Evolutionary conservation across 2,329 filamentous ascomycete genomes (phyloP).

Genomic region (Ciborinia camelliae): DNA sequence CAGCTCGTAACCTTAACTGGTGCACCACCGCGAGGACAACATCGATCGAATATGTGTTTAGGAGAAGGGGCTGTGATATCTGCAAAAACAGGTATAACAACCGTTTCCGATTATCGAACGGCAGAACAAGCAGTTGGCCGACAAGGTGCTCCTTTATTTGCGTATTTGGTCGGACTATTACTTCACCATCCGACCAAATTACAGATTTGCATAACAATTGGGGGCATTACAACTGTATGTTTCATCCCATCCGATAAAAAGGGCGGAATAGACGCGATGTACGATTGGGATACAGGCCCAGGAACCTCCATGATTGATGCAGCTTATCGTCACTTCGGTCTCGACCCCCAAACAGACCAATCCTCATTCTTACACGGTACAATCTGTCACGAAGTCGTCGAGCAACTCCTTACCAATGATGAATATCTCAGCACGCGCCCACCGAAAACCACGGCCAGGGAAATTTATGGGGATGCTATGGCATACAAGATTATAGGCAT

Average conservation of each 20-base stretch:
- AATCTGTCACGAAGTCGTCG: constrained; percentile 36
- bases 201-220: constrained; percentile 37
- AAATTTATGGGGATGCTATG: constrained; percentile 36
- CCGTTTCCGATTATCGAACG: constrained; percentile 37
- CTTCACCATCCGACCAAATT: constrained; percentile 36
- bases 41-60: constrained; percentile 37
- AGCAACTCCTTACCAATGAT: constrained; percentile 34
- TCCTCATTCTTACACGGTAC: constrained; percentile 28
- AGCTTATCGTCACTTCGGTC: constrained; percentile 34
- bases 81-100: constrained; percentile 38
- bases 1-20: constrained; percentile 35
- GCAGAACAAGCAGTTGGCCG: constrained; percentile 38
- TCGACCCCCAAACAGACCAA: constrained; percentile 34
- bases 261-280: constrained; percentile 37
- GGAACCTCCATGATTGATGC: constrained; percentile 36
- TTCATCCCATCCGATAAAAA: constrained; percentile 36
- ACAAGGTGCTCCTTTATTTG: constrained; percentile 37
- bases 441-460: constrained; percentile 37
- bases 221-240: constrained; percentile 35
- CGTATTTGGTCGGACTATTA: constrained; percentile 35
- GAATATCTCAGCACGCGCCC: constrained; percentile 32
- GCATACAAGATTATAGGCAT: constrained; percentile 33
- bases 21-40: constrained; percentile 34
- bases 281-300: constrained; percentile 38
- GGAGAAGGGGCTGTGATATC: constrained; percentile 38